Evolutionary conservation across 2,329 filamentous ascomycete genomes (phyloP).

Genomic region (Hypoxylon sp.): DNA sequence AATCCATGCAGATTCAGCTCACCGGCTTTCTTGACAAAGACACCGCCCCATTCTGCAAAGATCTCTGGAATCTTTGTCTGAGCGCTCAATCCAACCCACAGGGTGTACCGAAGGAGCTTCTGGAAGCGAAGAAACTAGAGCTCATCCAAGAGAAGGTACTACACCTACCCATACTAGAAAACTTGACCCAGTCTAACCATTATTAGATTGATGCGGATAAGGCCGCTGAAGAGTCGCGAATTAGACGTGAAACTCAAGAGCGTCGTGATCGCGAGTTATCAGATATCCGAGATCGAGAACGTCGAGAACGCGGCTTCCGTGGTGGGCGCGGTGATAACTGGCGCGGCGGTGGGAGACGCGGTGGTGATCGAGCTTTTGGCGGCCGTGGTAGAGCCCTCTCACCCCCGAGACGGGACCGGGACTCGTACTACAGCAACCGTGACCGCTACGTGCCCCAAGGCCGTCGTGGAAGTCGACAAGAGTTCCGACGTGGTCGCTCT

Average conservation of each 20-base stretch:
- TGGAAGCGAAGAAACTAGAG: slow-evolving; percentile 97
- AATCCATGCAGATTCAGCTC: slow-evolving; percentile 92
- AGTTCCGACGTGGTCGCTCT: slow-evolving; percentile 60
- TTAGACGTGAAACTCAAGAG: slow-evolving; percentile 78
- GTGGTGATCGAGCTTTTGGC: slow-evolving; percentile 66
- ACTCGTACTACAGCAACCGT: slow-evolving; percentile 59
- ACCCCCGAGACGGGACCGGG: slow-evolving; percentile 63
- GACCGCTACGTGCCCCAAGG: slow-evolving; percentile 70
- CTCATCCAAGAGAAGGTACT: slow-evolving; percentile 92
- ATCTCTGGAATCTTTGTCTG: slow-evolving; percentile 91
- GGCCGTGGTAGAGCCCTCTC: slow-evolving; percentile 64
- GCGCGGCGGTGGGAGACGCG: slow-evolving; percentile 63
- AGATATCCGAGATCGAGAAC: slow-evolving; percentile 76
- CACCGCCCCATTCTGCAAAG: slow-evolving; percentile 89
- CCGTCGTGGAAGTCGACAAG: slow-evolving; percentile 60
- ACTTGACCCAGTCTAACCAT: slow-evolving; percentile 14
- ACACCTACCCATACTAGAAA: not conserved
- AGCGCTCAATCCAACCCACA: slow-evolving; percentile 91
- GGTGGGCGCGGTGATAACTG: slow-evolving; percentile 69
- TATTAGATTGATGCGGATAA: slow-evolving; percentile 84
- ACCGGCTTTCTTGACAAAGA: slow-evolving; percentile 97
- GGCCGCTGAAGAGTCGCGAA: slow-evolving; percentile 81
- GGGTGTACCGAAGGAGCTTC: slow-evolving; percentile 92
- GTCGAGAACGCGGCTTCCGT: slow-evolving; percentile 66
- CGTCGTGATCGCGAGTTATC: slow-evolving; percentile 80